Base-by-base conservation (phyloP, 2,329 filamentous ascomycete genomes). In the Cercospora sp. region DNA sequence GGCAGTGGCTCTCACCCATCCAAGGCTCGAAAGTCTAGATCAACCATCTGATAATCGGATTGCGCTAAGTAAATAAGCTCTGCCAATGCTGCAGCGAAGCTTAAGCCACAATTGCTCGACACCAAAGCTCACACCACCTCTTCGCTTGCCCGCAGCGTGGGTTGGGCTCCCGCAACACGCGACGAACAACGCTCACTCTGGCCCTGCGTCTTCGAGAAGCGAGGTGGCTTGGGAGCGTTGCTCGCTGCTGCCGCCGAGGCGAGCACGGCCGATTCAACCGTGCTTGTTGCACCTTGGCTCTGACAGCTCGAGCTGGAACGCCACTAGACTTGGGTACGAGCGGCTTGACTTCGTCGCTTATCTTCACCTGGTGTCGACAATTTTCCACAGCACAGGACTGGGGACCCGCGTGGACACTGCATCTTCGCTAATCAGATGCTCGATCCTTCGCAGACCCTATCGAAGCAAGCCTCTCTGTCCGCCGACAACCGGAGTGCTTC, bases 341-440 rank as follows among this genome's bases (percentile, higher is more conserved):
- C 31, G 31, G 31, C 31, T n/a, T 40, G 33, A 36, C 31, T 42
- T 53, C 58, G 58, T 60, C 58, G 58, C 60, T 62, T 62, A 12
- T 33, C 40, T n/a, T 62, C 60, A 28, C 60, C 60, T 26, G 10
- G 40, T 18, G 23, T 51, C 20, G 36, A 61, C 31, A 16, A 26
- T 6, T 28, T 23, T n/a, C 48, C 23, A 13, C 7, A 30, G 6
- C 18, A 42, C 61, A 36, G 30, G 12, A 31, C 28, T 42, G 42
- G 40, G 42, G 12, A 31, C 30, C 18, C 12, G 28, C 61, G 42
- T 48, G 28, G 45, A 53, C 23, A 53, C 48, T 23, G 48, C 23
- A 13, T 28, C 28, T 31, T 18, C 53, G 62, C 64, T 66, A 33
- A 66, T 66, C 64, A 66, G 64, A 66, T 59, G 55, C 28, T 59